Base-by-base conservation (phyloP, 2,329 filamentous ascomycete genomes). In the Laburnicola sp. region DNA sequence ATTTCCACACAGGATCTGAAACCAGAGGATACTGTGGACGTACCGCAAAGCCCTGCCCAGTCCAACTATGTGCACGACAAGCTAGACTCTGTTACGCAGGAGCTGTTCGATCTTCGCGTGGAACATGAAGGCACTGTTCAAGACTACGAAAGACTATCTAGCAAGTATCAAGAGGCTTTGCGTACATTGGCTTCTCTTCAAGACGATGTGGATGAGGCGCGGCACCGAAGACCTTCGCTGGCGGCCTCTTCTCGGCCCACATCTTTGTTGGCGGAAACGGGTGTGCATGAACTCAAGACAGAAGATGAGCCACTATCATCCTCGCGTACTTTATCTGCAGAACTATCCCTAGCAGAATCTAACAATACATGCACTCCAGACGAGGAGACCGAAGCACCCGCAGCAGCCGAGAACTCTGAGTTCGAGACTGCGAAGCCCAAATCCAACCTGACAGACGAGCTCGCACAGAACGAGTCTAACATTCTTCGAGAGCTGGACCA, bases 271-370 rank as follows among this genome's bases (percentile, higher is more conserved):
- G 91, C 86, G 56, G 86, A 91, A 68, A 79, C 81, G 65, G 86
- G 84, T 76, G 84, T 85, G 66, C 87, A 83, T 75, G 87, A 85
- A 69, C 77, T 83, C 71, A 91, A 62, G 53, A 56, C 86, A 76
- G 82, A 86, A 78, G 80, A 78, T 80, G 77, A 78, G 74, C 84
- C 84, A 75, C 81, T 79, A 68, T 89, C 88, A 74, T 92, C 89
- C 67, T 92, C 91, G 78, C 91, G 87, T 73, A 96, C 91, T 68
- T 87, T 97, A 63, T 97, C 91, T 60, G 94, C 91, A 76, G 94
- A 97, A 77, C 83, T 96, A 72, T 96, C 90, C 67, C 96, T 88
- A 72, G 90, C 84, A 79, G 88, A 88, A 67, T 89, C 88, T 69
- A 72, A 60, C 63, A 71, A 69, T 65, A 63, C 61, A 45, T 64